Base-by-base conservation (phyloP, 345 rosid genomes). In the Populus davidiana region DNA sequence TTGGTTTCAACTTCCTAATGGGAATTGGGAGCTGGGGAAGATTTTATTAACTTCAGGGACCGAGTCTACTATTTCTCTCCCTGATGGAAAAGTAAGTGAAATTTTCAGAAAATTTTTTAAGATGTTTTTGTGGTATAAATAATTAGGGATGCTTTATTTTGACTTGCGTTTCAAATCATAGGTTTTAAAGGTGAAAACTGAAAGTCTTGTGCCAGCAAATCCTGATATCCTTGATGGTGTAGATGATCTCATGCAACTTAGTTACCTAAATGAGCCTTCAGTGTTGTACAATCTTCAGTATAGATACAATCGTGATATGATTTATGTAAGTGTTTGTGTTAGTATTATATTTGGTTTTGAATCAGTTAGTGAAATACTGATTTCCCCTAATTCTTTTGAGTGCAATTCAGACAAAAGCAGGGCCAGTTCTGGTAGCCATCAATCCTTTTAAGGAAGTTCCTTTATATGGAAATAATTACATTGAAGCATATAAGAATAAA, bases 181-280 rank as follows among this genome's bases (percentile, higher is more conserved):
- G 99, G 92, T 89, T 77, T 61, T 89, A 64, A 88, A 86, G 85
- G 91, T 92, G 64, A 86, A 85, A 86, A 86, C 91, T 71, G 97
- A 92, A 79, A 83, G 83, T 82, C 86, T 96, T 78, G 86, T 96
- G 64, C 88, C 93, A 31, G 98, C 97, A 84, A 96, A 96, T 88
- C 99, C 98, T 54, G 98, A 92, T 85, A 96, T 96, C 77, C 98
- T 96, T 86, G 96, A 93, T 87, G 99, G 99, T 31, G 97, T 96
- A 41, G 97, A 90, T 77, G 98, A 96, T 86, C 95, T 96, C 75
- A 92, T 96, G 99, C 98, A 96, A 81, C 92, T 96, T 77, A 96
- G 99, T 87, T 96, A 88, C 88, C 90, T 96, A 80, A 93, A 92
- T 84, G 99, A 96, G 87, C 98, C 99, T 52, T 87, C 99, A 5